phyloP scores from a whole-genome alignment of 768 basidiomycete species.

The Lactifluus hygrophoroides region DNA sequence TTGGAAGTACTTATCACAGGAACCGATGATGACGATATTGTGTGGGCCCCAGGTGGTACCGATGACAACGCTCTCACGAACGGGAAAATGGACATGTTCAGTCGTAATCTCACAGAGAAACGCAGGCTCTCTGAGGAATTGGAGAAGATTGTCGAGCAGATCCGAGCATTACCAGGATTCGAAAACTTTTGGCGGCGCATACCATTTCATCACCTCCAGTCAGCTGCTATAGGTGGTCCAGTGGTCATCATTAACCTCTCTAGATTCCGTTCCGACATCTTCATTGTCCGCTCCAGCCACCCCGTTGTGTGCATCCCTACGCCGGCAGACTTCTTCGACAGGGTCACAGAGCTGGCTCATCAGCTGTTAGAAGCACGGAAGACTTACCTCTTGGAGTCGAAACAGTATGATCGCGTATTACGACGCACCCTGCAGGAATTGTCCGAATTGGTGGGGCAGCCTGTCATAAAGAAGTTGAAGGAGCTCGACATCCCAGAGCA shows the following conservation, averaged over 20 bases:
- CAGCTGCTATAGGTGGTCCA: not conserved
- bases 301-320: not conserved
- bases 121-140: not conserved
- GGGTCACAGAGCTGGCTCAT: not conserved
- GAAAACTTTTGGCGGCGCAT: not conserved
- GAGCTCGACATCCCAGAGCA: not conserved
- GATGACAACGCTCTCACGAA: not conserved
- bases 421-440: not conserved
- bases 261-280: not conserved
- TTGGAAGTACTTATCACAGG: not conserved
- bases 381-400: not conserved
- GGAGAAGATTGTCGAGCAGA: not conserved
- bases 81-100: not conserved
- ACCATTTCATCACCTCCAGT: not conserved
- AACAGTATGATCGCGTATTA: not conserved
- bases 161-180: not conserved
- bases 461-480: not conserved
- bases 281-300: not conserved
- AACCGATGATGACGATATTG: not conserved
- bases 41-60: not conserved
- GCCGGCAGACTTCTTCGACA: not conserved
- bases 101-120: not conserved
- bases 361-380: not conserved
- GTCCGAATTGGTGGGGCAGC: not conserved
- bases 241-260: not conserved